Evolutionary conservation across 306 rosid genomes (phyloP), one percentile per base, ranked within the genome.

Genomic region (Gillenia trifoliata): DNA sequence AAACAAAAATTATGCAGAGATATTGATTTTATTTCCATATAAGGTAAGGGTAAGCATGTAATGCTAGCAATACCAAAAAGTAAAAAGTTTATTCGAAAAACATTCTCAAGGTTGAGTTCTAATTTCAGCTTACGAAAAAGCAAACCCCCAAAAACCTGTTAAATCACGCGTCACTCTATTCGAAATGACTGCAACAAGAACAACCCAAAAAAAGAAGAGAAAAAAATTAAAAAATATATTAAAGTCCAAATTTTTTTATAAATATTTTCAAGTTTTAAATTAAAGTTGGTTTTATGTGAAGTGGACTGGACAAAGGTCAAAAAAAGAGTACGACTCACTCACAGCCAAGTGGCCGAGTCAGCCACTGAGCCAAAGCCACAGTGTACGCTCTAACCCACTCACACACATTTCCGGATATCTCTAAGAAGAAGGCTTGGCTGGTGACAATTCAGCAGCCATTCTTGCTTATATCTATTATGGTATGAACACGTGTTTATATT

Each of bases 221-320:
- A 31, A 40, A 49, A 77, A 62, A 55, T 47, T 0, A 0, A 4
- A 34, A 33, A 47, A 23, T 60, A 20, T 54, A 43, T 12, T 41
- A 22, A 4, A n/a, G 2, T 17, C 52, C 52, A 45, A 16, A 3
- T n/a, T n/a, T n/a, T n/a, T n/a, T n/a, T n/a, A n/a, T n/a, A 49
- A 63, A 34, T 28, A 40, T 52, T 43, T 85, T 85, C 74, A 79
- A 85, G 76, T 25, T 89, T 91, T 85, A 86, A 91, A 91, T 87
- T 91, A 91, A 91, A 91, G 97, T 75, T 76, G 76, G 66, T 26
- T 49, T 60, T 64, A 79, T 79, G 82, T 77, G 79, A 85, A 89
- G 87, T 80, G 78, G 92, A 91, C 91, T 25, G 78, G 92, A 86
- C 90, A 64, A 36, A 60, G 64, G 49, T 19, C 0, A 23, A 56